Base-by-base conservation (phyloP, 1,139 yeast species). In the Kodamaea sp. region DNA sequence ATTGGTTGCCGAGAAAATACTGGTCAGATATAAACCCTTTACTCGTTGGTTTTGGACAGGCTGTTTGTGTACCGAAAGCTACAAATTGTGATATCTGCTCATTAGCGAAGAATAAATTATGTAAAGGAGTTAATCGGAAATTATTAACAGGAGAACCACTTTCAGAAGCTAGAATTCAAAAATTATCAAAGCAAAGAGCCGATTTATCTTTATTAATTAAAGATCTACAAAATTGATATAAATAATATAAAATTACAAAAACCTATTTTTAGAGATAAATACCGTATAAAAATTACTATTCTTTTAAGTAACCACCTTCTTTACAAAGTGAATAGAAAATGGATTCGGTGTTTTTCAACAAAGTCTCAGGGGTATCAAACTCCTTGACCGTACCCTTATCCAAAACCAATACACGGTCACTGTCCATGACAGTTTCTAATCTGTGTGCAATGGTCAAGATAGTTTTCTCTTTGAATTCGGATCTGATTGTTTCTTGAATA, bases 21-120 rank as follows among this genome's bases (percentile, higher is more conserved):
- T 90, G 98, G 98, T 65, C 70, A 5, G 95, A 86, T 41, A 79
- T 92, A 24, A 90, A 90, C 54, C 96, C 96, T 0, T 60, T 84
- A 15, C 60, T 90, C 9, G 97, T 90, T 4, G 97, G 97, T 5
- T 90, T 89, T 67, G 97, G 97, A 7, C 98, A 90, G 59, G 81
- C 81, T 1, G 73, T 90, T 2, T 90, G 97, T 57, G 75, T 81
- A 2, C 87, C 96, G 0, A 70, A 83, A 36, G 79, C 81, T 2
- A 65, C 78, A 32, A 74, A 83, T 46, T 90, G 97, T 59, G 90
- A 81, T 50, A 52, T 81, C n/a, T 90, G 97, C 51, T 57, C 76
- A 2, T 59, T 86, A 39, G 78, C 79, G 1, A 54, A 54, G 27
- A 61, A 67, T 4, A 73, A 70, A 1, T 53, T 81, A 3, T 84